Base-by-base conservation (phyloP, 1,284 basidiomycete genomes). In the Lentinula novae-zelandiae region DNA sequence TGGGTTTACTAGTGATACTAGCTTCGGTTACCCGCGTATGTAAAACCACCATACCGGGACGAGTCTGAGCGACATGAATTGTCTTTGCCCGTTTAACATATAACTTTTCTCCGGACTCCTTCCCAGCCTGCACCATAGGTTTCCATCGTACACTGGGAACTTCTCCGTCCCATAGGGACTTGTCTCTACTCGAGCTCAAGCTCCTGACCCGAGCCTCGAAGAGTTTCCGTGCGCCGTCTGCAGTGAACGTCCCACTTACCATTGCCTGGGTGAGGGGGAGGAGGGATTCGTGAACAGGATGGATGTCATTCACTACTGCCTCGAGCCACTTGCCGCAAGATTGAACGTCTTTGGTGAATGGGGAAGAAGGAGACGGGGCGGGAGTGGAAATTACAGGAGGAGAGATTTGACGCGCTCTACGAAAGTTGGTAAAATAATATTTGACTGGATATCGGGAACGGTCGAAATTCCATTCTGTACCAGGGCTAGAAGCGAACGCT, bases 351-450 rank as follows among this genome's bases (percentile, higher is more conserved):
- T 68, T 60, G 9, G 54, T 49, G 22, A 60, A 55, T 27, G 42
- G 48, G 3, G 53, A 50, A 13, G 42, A 46, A 20, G 52, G 34
- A 15, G 58, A 60, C 6, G 51, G n/a, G 13, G 27, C 51, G n/a
- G 36, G 17, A 20, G n/a, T 46, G 9, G 9, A 3, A 20, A 46
- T 42, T 0, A n/a, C 5, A 3, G 17, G 33, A 31, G 15, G 33
- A 67, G 65, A 49, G 66, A 66, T 58, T 69, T 70, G 22, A 52
- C 58, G 36, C 0, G 79, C 78, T 22, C 70, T 62, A 1, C 75
- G 70, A 42, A 80, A 75, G 64, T 82, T 71, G 40, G 73, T 72
- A 54, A 78, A 73, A 61, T 81, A 82, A 65, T 83, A 82, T 60
- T 73, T 75, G 20, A 82, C 79, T 0, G 80, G 80, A 63, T 74